phyloP scores from a whole-genome alignment of 306 rosid genomes.

The Cicer yamashitae region DNA sequence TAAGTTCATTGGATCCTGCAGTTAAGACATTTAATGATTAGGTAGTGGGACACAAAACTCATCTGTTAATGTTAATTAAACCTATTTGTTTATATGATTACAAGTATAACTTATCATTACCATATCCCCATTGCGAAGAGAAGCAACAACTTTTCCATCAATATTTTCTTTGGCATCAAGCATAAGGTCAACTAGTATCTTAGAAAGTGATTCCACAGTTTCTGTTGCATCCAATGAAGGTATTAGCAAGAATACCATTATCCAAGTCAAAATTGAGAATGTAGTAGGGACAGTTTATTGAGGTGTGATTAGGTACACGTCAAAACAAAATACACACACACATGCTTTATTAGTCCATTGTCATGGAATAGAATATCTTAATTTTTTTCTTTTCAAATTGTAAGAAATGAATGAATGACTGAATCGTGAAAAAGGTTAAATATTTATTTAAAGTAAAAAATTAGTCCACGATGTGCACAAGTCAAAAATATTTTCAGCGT shows the following conservation, averaged over 20 bases:
- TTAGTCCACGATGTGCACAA: neutral
- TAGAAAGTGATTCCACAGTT: slow-evolving; percentile 58
- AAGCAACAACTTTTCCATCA: slow-evolving; percentile 64
- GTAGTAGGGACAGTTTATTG: neutral
- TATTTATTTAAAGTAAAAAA: slow-evolving; percentile 13
- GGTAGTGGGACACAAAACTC: neutral
- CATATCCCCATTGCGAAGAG: slow-evolving; percentile 54
- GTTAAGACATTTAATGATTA: slow-evolving; percentile 22
- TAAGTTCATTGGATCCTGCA: slow-evolving; percentile 66
- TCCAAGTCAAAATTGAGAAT: slow-evolving; percentile 24
- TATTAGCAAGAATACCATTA: slow-evolving; percentile 35
- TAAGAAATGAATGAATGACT: neutral
- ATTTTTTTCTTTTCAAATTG: neutral
- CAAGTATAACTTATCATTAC: slow-evolving; percentile 45
- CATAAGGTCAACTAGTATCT: slow-evolving; percentile 66
- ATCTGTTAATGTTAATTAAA: slow-evolving; percentile 1
- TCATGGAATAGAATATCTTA: neutral
- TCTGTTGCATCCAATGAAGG: slow-evolving; percentile 48
- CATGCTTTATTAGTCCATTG: neutral
- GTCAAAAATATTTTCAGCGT: neutral
- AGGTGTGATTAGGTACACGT: slow-evolving; percentile 12
- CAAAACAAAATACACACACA: slow-evolving; percentile 12
- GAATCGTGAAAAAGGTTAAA: neutral
- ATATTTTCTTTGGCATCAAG: slow-evolving; percentile 76
- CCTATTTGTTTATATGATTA: slow-evolving; percentile 8